phyloP scores from a whole-genome alignment of 202 grass and related monocot species.

The Digitaria exilis region DNA sequence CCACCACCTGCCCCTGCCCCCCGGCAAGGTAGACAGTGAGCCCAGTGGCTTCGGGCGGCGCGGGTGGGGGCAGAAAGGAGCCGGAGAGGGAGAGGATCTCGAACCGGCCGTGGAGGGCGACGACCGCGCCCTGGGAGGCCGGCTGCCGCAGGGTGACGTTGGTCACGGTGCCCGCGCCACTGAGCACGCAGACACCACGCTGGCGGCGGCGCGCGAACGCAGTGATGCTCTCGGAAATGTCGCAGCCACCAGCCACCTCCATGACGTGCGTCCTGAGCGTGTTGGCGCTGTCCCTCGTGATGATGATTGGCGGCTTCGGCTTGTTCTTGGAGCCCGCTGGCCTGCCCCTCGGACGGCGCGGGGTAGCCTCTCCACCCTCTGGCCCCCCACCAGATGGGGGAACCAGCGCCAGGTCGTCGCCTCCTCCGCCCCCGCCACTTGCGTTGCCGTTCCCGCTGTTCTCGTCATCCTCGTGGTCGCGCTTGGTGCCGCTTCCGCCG shows the following conservation, averaged over 20 bases:
- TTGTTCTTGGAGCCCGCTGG: conserved; percentile 95
- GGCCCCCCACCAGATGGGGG: conserved; percentile 39
- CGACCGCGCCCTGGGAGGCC: conserved; percentile 51
- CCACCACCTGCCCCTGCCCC: conserved; percentile 88
- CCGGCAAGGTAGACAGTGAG: conserved; percentile 90
- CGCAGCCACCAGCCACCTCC: conserved; percentile 84
- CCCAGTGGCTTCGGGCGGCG: conserved; percentile 73
- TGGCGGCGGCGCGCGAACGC: conserved; percentile 80
- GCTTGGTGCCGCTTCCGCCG: conserved; percentile 32
- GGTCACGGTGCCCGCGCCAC: conserved; percentile 68
- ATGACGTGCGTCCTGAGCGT: conserved; percentile 90
- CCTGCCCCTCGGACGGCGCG: conserved; percentile 65
- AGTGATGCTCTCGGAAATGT: conserved; percentile 84
- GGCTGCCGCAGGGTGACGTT: conserved; percentile 91
- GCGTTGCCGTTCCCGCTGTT: conserved; percentile 48
- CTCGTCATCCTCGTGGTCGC: conserved; percentile 51
- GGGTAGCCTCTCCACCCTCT: conserved; percentile 47
- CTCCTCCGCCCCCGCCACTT: conserved; percentile 33
- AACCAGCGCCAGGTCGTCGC: conserved; percentile 44
- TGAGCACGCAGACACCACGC: conserved; percentile 88
- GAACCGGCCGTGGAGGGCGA: conserved; percentile 83
- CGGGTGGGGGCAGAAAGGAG: conserved; percentile 87
- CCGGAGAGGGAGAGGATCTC: conserved; percentile 95
- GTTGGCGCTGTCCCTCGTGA: conserved; percentile 92
- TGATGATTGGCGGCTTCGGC: conserved; percentile 94